Evolutionary conservation across 768 basidiomycete genomes (phyloP), one percentile per base, ranked within the genome.

Genomic region (Daedalea quercina): DNA sequence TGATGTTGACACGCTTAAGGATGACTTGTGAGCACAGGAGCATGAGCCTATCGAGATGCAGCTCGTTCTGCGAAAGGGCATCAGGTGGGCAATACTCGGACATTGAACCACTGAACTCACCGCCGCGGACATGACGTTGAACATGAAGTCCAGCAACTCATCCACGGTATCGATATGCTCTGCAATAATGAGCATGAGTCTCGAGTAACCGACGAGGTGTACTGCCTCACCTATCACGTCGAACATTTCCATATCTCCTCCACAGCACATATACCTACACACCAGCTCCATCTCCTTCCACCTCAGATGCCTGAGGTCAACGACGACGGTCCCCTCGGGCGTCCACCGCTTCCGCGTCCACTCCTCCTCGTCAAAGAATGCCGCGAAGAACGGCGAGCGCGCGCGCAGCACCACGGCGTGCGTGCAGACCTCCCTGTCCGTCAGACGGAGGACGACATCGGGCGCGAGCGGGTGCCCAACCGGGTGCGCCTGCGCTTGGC

Each of bases 1-100:
- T 72, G 54, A 85, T 73, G 51, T 80, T 85, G 47, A 85, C 73
- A 63, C 81, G 76, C 35, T 74, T 71, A 34, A 93, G 73, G 48
- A 97, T 78, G 41, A 87, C 76, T 9, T 73, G 71, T 1, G 94
- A 94, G 69, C 94, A 96, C 23, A 95, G 69, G 1, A 90, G 76
- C 33, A 91, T 78, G 19, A 98, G 78, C 19, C 85, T 82, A 62
- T 90, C 90, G n/a, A 97, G 73, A 9, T 96, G 77, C 2, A 98
- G 70, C 68, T 98, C 93, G 57, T 87, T 94, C 87, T 94, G 55
- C 3, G 7, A 33, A 24, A 28, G 12, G 13, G 15, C 3, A 23
- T 28, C 45, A 28, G 23, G 28, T 37, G 47, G 17, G 6, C 3
- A 25, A 28, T 15, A 22, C 40, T 3, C 26, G 24, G 9, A 37